Evolutionary conservation across 2,329 filamentous ascomycete species (phyloP).

Genomic region (Raffaelea ambrosiae): DNA sequence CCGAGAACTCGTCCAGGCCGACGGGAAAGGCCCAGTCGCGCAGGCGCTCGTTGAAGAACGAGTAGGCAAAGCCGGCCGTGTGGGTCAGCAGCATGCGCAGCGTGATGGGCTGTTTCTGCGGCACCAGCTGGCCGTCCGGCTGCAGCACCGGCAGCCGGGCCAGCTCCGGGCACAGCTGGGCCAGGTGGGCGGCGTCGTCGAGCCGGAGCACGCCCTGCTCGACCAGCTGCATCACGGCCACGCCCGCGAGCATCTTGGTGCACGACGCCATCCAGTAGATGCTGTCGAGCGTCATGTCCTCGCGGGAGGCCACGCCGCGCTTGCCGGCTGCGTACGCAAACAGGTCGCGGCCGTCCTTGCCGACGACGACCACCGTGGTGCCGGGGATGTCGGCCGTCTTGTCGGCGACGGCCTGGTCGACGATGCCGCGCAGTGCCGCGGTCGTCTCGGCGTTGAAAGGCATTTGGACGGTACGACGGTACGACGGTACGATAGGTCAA

Average conservation of each 20-base stretch:
- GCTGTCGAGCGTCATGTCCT: constrained; percentile 51
- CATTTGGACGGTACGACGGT: too few species aligned
- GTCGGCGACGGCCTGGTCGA: constrained; percentile 29
- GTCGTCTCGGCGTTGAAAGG: constrained; percentile 12
- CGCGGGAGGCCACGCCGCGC: constrained; percentile 29
- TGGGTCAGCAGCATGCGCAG: constrained; percentile 50
- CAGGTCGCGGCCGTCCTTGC: constrained; percentile 35
- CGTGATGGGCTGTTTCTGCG: constrained; percentile 42
- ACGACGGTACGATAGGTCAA: too few species aligned
- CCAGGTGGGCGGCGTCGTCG: constrained; percentile 37
- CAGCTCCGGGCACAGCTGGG: constrained; percentile 41
- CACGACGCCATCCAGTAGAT: constrained; percentile 53
- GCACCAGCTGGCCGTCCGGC: constrained; percentile 26
- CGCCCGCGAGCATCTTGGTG: constrained; percentile 44
- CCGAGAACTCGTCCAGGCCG: constrained; percentile 50
- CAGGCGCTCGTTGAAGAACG: constrained; percentile 42
- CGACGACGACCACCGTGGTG: constrained; percentile 35
- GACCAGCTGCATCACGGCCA: constrained; percentile 50
- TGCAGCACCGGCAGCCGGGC: constrained; percentile 35
- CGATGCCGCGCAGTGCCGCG: constrained; percentile 17
- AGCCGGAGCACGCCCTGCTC: constrained; percentile 39
- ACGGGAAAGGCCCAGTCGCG: constrained; percentile 37
- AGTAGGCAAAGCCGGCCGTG: constrained; percentile 48
- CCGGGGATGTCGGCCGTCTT: constrained; percentile 33
- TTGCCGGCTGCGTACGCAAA: constrained; percentile 40